phyloP scores from a whole-genome alignment of 371 early-diverging fungal species.

The Vairimorpha necatrix region DNA sequence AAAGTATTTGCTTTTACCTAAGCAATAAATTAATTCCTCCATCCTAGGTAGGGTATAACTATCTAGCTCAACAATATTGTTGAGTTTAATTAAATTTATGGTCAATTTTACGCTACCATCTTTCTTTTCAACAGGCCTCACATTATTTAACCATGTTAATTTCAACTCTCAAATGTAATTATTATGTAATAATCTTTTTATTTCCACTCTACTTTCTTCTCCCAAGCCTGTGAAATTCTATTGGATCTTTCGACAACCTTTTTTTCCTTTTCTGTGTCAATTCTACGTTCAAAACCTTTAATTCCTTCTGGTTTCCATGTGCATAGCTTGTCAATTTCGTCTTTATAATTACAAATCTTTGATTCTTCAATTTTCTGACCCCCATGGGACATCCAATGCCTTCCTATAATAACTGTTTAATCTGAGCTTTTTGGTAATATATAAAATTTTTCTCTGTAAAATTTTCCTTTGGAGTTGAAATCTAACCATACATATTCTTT shows the following conservation, averaged over 20 bases:
- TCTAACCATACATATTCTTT: neutral
- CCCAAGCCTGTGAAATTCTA: neutral
- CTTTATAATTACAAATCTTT: neutral
- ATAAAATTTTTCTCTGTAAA: neutral
- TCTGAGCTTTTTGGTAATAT: slow-evolving; percentile 14
- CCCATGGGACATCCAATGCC: neutral
- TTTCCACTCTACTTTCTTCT: neutral
- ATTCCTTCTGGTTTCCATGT: neutral
- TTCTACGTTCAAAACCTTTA: neutral
- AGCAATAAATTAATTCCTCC: slow-evolving; percentile 15
- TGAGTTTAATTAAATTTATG: slow-evolving; percentile 36
- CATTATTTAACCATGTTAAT: slow-evolving; percentile 33
- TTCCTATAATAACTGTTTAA: slow-evolving; percentile 1
- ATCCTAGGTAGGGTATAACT: slow-evolving; percentile 30
- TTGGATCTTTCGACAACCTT: neutral
- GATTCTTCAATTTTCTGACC: neutral
- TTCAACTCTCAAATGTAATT: slow-evolving; percentile 28
- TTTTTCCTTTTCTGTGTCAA: neutral
- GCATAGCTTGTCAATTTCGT: neutral
- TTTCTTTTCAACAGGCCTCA: slow-evolving; percentile 21
- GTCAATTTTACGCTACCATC: slow-evolving; percentile 37
- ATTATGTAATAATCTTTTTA: neutral
- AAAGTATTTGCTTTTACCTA: slow-evolving; percentile 31
- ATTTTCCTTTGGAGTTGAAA: neutral
- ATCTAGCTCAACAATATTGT: slow-evolving; percentile 16